phyloP scores from a whole-genome alignment of 345 rosid species.

The Lepidium africanum region DNA sequence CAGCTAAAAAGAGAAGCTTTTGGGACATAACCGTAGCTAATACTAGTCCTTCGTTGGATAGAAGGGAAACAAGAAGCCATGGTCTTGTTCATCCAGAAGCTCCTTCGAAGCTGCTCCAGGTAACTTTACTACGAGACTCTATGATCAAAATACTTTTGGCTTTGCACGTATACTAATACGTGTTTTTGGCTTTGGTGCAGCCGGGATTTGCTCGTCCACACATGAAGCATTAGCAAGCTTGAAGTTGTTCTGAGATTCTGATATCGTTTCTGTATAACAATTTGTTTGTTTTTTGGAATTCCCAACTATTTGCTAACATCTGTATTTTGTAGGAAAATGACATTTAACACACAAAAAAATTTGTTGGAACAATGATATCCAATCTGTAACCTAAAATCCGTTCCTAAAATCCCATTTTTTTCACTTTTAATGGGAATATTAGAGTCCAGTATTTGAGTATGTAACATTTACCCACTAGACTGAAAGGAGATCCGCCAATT shows the following conservation, averaged over 20 bases:
- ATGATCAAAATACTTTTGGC: background rate
- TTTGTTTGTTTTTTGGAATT: background rate
- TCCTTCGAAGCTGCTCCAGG: slow-evolving; percentile 96
- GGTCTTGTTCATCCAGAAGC: slow-evolving; percentile 42
- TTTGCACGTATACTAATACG: background rate
- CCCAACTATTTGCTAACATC: slow-evolving; percentile 8
- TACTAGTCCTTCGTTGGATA: slow-evolving; percentile 58
- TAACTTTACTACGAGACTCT: slow-evolving; percentile 6
- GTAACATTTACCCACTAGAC: too few relatives aligned
- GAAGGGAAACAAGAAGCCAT: slow-evolving; percentile 79
- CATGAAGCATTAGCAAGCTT: slow-evolving; percentile 20
- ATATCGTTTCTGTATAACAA: background rate
- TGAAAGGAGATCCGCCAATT: too few relatives aligned
- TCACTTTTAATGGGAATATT: too few relatives aligned
- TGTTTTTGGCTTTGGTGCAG: slow-evolving; percentile 42
- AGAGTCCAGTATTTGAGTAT: too few relatives aligned
- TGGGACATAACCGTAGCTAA: slow-evolving; percentile 79
- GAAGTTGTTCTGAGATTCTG: background rate
- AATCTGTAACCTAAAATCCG: too few relatives aligned
- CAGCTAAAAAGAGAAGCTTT: slow-evolving; percentile 76
- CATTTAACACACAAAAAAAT: too few relatives aligned
- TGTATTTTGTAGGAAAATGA: background rate
- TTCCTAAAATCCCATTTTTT: too few relatives aligned
- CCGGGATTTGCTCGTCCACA: slow-evolving; percentile 75
- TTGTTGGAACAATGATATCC: too few relatives aligned